Percentiles rank a stretch among this genome's conserved stretches.
Evolutionary conservation across 768 basidiomycete genomes (phyloP).

Genomic region (Tulasnella calospora): DNA sequence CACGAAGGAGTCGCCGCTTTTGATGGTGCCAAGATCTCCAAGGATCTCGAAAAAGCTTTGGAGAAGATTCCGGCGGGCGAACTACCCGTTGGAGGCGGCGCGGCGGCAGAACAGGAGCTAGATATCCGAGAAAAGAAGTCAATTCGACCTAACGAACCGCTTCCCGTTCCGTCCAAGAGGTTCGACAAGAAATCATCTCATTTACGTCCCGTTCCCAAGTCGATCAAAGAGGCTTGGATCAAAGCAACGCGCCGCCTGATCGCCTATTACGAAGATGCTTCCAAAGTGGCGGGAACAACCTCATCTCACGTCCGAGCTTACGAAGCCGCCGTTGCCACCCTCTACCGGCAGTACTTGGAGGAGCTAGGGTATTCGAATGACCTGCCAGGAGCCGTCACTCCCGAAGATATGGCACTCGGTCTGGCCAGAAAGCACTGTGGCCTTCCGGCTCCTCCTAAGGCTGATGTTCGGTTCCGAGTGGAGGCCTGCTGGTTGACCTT

Average conservation of each 20-base stretch:
- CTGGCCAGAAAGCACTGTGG: conserved; percentile 52
- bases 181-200: neutral
- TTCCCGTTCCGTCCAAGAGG: neutral
- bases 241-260: conserved; percentile 39
- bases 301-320: conserved; percentile 56
- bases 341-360: conserved; percentile 49
- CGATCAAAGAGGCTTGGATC: conserved; percentile 39
- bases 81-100: neutral
- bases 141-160: neutral
- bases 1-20: neutral
- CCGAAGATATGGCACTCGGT: conserved; percentile 50
- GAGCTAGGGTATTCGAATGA: conserved; percentile 29
- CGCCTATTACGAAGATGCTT: conserved; percentile 41
- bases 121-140: neutral
- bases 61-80: neutral
- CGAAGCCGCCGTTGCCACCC: conserved; percentile 53
- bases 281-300: conserved; percentile 44
- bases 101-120: neutral
- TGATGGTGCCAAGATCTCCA: neutral
- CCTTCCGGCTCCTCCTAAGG: conserved; percentile 49
- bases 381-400: conserved; percentile 42
- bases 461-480: conserved; percentile 54
- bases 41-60: neutral
- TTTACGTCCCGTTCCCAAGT: conserved; percentile 30
- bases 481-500: conserved; percentile 58